Evolutionary conservation across 2,329 filamentous ascomycete genomes (phyloP).

Genomic region (Claviceps monticola): DNA sequence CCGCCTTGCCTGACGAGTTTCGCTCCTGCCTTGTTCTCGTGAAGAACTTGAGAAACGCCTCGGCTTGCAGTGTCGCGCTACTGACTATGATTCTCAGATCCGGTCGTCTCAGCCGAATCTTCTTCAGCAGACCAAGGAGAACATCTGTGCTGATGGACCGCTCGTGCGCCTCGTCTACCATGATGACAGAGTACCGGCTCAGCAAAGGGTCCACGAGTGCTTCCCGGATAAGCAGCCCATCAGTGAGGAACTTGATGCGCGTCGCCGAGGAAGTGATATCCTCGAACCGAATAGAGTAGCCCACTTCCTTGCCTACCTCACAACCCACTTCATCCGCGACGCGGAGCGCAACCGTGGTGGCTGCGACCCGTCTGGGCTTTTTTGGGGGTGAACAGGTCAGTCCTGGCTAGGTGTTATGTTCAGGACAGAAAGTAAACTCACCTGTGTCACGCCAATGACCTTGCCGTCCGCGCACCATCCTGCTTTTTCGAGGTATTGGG

Average conservation of each 20-base stretch:
- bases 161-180: conserved; percentile 97
- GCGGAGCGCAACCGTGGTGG: conserved; percentile 73
- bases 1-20: conserved; percentile 10
- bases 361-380: conserved; percentile 78
- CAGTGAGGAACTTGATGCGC: conserved; percentile 87
- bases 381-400: neutral
- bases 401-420: neutral
- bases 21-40: conserved; percentile 24
- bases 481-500: conserved; percentile 75
- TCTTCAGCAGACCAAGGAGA: conserved; percentile 78
- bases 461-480: conserved; percentile 83
- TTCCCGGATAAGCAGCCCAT: conserved; percentile 81
- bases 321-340: conserved; percentile 84
- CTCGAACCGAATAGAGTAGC: conserved; percentile 86
- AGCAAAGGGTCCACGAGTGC: conserved; percentile 85
- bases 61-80: conserved; percentile 84
- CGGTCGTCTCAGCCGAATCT: conserved; percentile 65
- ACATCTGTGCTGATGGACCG: conserved; percentile 86
- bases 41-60: conserved; percentile 76
- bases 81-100: conserved; percentile 83
- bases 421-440: conserved; percentile 25
- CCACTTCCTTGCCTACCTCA: conserved; percentile 77
- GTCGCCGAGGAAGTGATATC: conserved; percentile 79
- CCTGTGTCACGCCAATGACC: conserved; percentile 79
- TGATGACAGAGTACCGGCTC: conserved; percentile 85